Conservation (phyloP, 805 yeast genomes). For the Dipodascopsis tothii region DNA sequence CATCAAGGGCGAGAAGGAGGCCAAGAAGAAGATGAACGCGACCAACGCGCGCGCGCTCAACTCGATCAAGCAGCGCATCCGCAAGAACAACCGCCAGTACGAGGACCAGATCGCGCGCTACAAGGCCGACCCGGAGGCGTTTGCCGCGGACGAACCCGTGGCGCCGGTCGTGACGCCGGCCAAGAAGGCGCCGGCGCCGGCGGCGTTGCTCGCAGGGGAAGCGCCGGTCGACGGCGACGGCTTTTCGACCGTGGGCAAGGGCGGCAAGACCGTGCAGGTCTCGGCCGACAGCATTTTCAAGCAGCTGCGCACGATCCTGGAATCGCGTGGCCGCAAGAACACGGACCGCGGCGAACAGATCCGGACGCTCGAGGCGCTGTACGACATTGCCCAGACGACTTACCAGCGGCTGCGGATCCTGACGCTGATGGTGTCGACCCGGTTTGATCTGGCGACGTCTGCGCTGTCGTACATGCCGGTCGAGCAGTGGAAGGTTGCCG, state of each 20-base stretch:
- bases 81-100: conserved; percentile 67
- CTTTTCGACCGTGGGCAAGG: conserved; percentile 35
- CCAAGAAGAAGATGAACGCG: conserved; percentile 69
- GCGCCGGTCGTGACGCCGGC: conserved; percentile 16
- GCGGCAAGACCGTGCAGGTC: conserved; percentile 33
- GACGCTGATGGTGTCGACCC: conserved; percentile 73
- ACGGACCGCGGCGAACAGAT: conserved; percentile 78
- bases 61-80: conserved; percentile 79
- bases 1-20: conserved; percentile 44
- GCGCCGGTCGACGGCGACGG: conserved; percentile 33
- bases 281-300: conserved; percentile 54
- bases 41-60: conserved; percentile 79
- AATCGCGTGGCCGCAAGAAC: conserved; percentile 92
- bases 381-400: conserved; percentile 43
- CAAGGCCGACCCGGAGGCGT: conserved; percentile 65
- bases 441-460: conserved; percentile 67
- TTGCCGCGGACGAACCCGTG: conserved; percentile 42
- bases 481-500: conserved; percentile 59
- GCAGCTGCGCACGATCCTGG: conserved; percentile 65
- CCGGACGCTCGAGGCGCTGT: conserved; percentile 54
- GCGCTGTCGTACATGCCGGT: conserved; percentile 65
- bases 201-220: conserved; percentile 29
- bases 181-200: conserved; percentile 24
- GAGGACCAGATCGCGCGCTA: conserved; percentile 51
- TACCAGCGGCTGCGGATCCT: conserved; percentile 74